Evolutionary conservation across 148 eudicot species (phyloP).

Genomic region (Chenopodium album): DNA sequence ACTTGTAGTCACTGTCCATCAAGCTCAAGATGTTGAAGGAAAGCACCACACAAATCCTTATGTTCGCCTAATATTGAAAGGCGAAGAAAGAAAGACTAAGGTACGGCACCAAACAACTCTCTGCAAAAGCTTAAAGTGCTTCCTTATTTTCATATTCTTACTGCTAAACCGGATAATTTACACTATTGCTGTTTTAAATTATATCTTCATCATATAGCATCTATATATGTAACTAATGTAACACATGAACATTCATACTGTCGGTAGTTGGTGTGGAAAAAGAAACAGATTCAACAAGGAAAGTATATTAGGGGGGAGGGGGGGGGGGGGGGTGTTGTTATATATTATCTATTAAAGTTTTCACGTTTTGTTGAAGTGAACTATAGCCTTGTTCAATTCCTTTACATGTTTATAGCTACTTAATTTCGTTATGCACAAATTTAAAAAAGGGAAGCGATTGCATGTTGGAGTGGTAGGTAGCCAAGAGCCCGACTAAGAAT

Average conservation of each 20-base stretch:
- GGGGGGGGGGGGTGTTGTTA: not conserved
- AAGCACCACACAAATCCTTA: constrained; percentile 86
- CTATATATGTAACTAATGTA: not conserved
- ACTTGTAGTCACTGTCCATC: constrained; percentile 57
- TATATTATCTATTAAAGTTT: no score
- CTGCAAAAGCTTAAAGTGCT: not conserved
- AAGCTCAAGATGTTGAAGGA: constrained; percentile 62
- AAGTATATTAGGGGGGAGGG: no score
- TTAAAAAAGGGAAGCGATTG: not conserved
- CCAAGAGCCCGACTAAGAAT: no score
- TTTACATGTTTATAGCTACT: no score
- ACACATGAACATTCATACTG: not conserved
- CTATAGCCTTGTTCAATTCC: not conserved
- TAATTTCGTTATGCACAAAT: not conserved
- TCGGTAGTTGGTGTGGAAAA: not conserved
- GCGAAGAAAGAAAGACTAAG: constrained; percentile 91
- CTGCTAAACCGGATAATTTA: not conserved
- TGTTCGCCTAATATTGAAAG: constrained; percentile 62
- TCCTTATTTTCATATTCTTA: not conserved
- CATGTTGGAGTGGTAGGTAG: no score
- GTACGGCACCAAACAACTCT: constrained; percentile 26
- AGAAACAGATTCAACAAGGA: no score
- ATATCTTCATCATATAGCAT: not conserved
- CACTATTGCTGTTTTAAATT: not conserved
- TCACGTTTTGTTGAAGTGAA: not conserved